Base-by-base conservation (phyloP, 192 early-diverging fungal genomes). In the Gaertneriomyces semiglobifer region DNA sequence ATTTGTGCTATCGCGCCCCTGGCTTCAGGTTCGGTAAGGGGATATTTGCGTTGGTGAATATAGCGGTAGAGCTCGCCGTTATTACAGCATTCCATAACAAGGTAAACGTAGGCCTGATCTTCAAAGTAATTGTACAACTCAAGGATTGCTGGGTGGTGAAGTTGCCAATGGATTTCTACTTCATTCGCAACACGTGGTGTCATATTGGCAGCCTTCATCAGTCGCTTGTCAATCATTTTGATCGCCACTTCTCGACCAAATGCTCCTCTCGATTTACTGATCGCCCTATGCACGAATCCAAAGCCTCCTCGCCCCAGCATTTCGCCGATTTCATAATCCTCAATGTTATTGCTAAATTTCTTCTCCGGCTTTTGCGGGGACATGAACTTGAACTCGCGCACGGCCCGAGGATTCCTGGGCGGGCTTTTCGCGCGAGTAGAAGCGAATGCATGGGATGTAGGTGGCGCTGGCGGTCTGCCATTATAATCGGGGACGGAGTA, bases 21-120 rank as follows among this genome's bases (percentile, higher is more conserved):
- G 1, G 79, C 80, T 72, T 91, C 85, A 2, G 74, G 53, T 69
- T 91, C 90, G 4, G 67, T 56, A 41, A 91, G 60, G 19, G 71
- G 73, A 7, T 70, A 68, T 16, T 72, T 58, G 1, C 78, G 68
- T 1, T 62, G 52, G 53, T 77, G 70, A 25, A 83, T 71, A 57
- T 83, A 83, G 58, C 72, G 54, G 58, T 75, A 80, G 18, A 83
- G 70, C 51, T 78, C 75, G 7, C 81, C 81, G 67, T 83, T 79
- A n/a, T 56, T 16, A 68, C 89, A 89, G 20, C 84, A 61, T 74
- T 90, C 89, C 81, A 86, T 86, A n/a, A 90, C 86, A 16, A 90
- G 58, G 60, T 90, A 90, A 2, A 90, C 89, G 57, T 81, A 80
- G 6, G 74, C 62, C n/a, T 71, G 60, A 68, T 88, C 84, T 64